Percentiles rank a stretch among this genome's conserved stretches.
Conservation (phyloP, 78 protist species). For the Mastigamoeba balamuthi region DNA sequence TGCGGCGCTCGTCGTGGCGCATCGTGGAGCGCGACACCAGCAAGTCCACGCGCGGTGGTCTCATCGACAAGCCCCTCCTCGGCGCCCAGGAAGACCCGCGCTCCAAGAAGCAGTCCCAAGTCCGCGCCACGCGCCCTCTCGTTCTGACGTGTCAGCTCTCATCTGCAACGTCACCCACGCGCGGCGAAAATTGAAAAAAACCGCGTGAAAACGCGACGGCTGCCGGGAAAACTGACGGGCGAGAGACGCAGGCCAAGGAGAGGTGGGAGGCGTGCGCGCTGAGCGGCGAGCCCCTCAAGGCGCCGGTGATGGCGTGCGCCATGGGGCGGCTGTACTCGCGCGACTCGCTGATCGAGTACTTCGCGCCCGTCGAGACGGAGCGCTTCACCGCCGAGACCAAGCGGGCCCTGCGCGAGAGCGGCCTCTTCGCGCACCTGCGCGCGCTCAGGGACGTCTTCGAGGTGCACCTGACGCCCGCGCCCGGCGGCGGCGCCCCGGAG, state of each 20-base stretch:
- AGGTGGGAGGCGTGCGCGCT: neutral
- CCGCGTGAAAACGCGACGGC: neutral
- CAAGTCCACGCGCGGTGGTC: neutral
- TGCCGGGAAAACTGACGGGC: neutral
- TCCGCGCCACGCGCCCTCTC: too few species aligned
- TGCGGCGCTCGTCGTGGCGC: neutral
- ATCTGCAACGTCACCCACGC: neutral
- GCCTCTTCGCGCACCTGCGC: neutral
- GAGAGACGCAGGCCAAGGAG: neutral
- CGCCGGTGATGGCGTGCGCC: neutral
- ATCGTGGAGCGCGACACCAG: neutral
- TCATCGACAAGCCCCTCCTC: neutral
- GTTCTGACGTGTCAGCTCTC: neutral
- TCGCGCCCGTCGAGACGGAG: neutral
- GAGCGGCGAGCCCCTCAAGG: neutral
- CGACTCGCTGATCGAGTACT: neutral
- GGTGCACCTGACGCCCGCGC: neutral
- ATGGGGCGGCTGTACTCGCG: neutral
- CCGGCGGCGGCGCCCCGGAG: neutral
- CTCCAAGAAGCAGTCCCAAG: too few species aligned
- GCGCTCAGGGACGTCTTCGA: neutral
- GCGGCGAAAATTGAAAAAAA: neutral
- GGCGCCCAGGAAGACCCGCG: too few species aligned
- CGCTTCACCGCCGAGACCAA: neutral
- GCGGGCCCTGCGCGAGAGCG: neutral